Evolutionary conservation across 306 rosid genomes (phyloP), one percentile per base, ranked within the genome.

Genomic region (Lablab purpureus): DNA sequence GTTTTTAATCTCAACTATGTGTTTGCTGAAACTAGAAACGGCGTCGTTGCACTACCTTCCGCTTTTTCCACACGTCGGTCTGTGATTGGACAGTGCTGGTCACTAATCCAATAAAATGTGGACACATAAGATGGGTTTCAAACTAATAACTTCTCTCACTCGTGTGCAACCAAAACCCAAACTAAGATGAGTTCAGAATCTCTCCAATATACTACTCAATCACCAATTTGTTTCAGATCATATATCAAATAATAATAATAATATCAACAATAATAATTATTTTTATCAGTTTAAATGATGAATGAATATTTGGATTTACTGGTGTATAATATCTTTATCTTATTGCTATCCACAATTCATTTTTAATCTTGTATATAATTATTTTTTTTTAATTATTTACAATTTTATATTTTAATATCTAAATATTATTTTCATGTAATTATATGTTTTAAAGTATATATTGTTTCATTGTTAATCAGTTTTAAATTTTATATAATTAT

Each of bases 21-120:
- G 56, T 27, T 65, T n/a, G 28, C n/a, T 34, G 78, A 54, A 78
- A 62, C 76, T 46, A 0, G 22, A 78, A 83, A 73, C 83, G 86
- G 23, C 9, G 83, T 78, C 86, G 86, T 83, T 47, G 7, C 3
- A 11, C 1, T 6, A 18, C 2, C 18, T 27, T 30, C 7, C 6
- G 0, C 3, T 0, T 30, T 72, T 19, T 22, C 2, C 25, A 76
- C 43, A 8, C 68, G 81, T 18, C 77, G 13, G 6, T 8, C 6
- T 55, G 1, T 65, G 59, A 87, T 82, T 87, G 87, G 86, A 58
- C 0, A 0, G 0, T 66, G 23, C 74, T 80, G 34, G 58, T 52
- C 74, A 54, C 32, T 34, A 0, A 1, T 21, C 87, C 88, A 85
- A 77, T 74, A 4, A 7, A 3, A 23, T 47, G 0, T 0, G 1